Percentiles rank a stretch among this genome's conserved stretches.
phyloP scores from a whole-genome alignment of 2,329 filamentous ascomycete species.

The Biscogniauxia marginata region DNA sequence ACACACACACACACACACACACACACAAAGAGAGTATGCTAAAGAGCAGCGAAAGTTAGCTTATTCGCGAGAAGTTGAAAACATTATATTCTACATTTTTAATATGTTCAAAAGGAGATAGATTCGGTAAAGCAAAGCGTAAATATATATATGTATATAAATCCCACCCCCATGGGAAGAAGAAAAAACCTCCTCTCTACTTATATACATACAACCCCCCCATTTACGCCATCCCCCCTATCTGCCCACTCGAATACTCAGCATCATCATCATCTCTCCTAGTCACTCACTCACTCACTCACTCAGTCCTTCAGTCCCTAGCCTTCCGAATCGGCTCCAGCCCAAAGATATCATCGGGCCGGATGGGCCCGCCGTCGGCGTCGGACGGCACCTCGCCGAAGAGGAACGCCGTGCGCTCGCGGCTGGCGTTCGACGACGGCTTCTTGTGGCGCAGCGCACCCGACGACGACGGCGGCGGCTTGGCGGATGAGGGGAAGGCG shows the following conservation, averaged over 20 bases:
- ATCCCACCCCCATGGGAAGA: too few relatives aligned
- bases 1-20: too few relatives aligned
- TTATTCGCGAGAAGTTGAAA: too few relatives aligned
- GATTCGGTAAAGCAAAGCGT: too few relatives aligned
- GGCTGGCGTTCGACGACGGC: constrained; percentile 43
- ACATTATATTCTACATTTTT: too few relatives aligned
- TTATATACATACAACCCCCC: too few relatives aligned
- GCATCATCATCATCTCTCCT: neutral
- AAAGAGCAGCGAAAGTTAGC: too few relatives aligned
- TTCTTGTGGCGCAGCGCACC: constrained; percentile 37
- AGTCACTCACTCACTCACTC: neutral
- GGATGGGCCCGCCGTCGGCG: constrained; percentile 33
- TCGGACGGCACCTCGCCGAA: constrained; percentile 53
- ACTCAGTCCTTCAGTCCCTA: constrained; percentile 5
- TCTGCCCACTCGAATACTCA: neutral
- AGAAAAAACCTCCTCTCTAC: too few relatives aligned
- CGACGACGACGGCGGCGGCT: constrained; percentile 20
- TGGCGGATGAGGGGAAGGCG: constrained; percentile 22
- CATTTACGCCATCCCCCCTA: too few relatives aligned
- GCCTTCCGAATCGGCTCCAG: constrained; percentile 47
- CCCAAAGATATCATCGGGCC: constrained; percentile 54
- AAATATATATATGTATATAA: too few relatives aligned
- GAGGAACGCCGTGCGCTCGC: constrained; percentile 58
- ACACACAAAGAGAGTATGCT: too few relatives aligned
- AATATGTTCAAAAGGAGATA: too few relatives aligned